Percentiles rank a stretch among this genome's conserved stretches.
Evolutionary conservation across 2,329 filamentous ascomycete genomes (phyloP).

Genomic region (Plectosphaerella sp.): DNA sequence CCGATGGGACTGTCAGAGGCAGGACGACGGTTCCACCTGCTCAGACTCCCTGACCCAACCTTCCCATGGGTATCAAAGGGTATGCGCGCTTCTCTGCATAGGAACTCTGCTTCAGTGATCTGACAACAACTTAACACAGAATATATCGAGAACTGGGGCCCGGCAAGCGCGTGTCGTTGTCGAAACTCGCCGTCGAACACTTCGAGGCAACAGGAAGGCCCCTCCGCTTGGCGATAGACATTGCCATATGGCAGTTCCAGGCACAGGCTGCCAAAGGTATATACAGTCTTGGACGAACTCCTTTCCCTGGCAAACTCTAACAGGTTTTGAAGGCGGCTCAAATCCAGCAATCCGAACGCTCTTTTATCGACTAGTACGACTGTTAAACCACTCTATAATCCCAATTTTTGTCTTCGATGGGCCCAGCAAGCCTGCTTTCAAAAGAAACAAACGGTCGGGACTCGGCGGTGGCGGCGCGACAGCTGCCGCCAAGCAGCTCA

Average conservation of each 20-base stretch:
- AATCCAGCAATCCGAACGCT: conserved; percentile 89
- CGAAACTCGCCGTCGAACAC: conserved; percentile 75
- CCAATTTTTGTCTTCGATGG: conserved; percentile 91
- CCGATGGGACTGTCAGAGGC: too few relatives aligned
- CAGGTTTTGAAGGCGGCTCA: conserved; percentile 56
- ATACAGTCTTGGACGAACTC: neutral
- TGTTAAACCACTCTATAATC: conserved; percentile 73
- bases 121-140: conserved; percentile 39
- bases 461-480: conserved; percentile 63
- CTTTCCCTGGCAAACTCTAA: neutral
- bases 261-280: conserved; percentile 73
- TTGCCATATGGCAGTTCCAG: conserved; percentile 97
- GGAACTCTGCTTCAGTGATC: neutral
- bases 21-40: too few relatives aligned
- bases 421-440: conserved; percentile 78
- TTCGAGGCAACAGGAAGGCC: conserved; percentile 67
- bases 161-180: conserved; percentile 73
- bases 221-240: conserved; percentile 84
- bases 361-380: conserved; percentile 82
- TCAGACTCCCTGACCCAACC: too few relatives aligned
- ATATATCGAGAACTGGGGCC: conserved; percentile 87
- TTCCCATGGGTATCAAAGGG: conserved; percentile 63
- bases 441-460: conserved; percentile 74
- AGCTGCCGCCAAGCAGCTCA: conserved; percentile 75
- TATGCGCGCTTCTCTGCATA: conserved; percentile 20